Conservation (phyloP, 2,329 filamentous ascomycete genomes). For the Aureobasidium uvarum region DNA sequence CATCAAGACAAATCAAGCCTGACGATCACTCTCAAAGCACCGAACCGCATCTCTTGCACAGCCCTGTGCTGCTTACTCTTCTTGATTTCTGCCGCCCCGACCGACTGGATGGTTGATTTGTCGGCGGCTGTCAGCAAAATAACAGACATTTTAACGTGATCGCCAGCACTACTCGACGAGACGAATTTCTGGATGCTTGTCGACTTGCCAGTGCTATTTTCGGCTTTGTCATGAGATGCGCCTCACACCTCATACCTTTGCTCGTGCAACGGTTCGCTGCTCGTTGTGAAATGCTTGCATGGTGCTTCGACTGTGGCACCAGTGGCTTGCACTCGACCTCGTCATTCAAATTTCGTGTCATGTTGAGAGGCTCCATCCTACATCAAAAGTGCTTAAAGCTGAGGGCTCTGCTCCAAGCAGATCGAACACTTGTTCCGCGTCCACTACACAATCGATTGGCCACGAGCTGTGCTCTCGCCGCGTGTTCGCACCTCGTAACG, state of each 20-base stretch:
- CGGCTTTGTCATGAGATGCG: constrained; percentile 13
- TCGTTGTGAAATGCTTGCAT: constrained; percentile 9
- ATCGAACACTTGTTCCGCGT: neutral
- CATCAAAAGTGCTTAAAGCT: neutral
- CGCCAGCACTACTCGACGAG: constrained; percentile 4
- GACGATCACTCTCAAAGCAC: constrained; percentile 9
- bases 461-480: neutral
- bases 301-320: constrained; percentile 4
- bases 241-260: constrained; percentile 23
- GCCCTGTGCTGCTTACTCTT: constrained; percentile 15
- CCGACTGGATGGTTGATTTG: constrained; percentile 14
- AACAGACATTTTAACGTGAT: constrained; percentile 15
- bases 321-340: neutral
- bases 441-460: neutral
- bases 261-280: constrained; percentile 12
- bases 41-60: constrained; percentile 16
- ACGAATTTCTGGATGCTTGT: constrained; percentile 4
- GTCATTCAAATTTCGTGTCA: constrained; percentile 6
- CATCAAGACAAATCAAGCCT: constrained; percentile 5
- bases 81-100: constrained; percentile 7
- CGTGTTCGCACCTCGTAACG: constrained; percentile 8
- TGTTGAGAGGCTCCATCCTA: neutral
- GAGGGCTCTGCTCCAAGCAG: neutral
- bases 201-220: constrained; percentile 23
- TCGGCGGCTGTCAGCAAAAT: constrained; percentile 7